Evolutionary conservation across 192 early-diverging fungal genomes (phyloP), one percentile per base, ranked within the genome.

Genomic region (Coemansia sp.): DNA sequence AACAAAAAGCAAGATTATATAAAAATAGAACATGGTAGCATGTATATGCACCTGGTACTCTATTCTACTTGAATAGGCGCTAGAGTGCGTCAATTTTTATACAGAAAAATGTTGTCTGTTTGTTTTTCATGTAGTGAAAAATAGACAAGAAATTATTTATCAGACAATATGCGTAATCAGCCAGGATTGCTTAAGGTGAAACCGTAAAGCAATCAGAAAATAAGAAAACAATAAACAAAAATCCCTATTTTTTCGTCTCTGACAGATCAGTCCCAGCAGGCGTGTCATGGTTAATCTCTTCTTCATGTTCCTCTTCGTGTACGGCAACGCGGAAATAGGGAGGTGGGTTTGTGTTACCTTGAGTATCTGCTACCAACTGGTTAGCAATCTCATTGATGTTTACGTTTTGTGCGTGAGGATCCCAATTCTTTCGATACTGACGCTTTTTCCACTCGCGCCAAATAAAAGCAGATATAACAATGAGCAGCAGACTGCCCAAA

Each of bases 381-480:
- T 51, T 51, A 10, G 49, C 49, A 25, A 25, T 25, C 20, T 51
- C 49, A 23, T 25, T 25, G 24, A 51, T 51, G 49, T 51, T 51
- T 25, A 6, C 6, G 22, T 19, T 23, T 51, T 51, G 19, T 7
- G 20, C 49, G 13, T 51, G 49, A 5, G 49, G 49, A 23, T 51
- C 13, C 49, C 49, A 51, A 19, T 13, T 51, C 16, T 51, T 51
- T 11, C 22, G 19, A 10, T 23, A 19, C 6, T 23, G 49, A 13
- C 22, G 5, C 8, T 16, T 22, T 25, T 51, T 51, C 49, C 20
- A 51, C 20, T 13, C 3, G 22, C n/a, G 49, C 49, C 49, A 51
- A 25, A 23, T 4, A 23, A 51, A 25, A 11, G 22, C 22, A 25
- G 49, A 25, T 10, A 51, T 4, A 6, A 51, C 49, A 51, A 51